Percentiles rank a stretch among this genome's conserved stretches.
Conservation (phyloP, 2,329 filamentous ascomycete species). For the Alternaria atra region DNA sequence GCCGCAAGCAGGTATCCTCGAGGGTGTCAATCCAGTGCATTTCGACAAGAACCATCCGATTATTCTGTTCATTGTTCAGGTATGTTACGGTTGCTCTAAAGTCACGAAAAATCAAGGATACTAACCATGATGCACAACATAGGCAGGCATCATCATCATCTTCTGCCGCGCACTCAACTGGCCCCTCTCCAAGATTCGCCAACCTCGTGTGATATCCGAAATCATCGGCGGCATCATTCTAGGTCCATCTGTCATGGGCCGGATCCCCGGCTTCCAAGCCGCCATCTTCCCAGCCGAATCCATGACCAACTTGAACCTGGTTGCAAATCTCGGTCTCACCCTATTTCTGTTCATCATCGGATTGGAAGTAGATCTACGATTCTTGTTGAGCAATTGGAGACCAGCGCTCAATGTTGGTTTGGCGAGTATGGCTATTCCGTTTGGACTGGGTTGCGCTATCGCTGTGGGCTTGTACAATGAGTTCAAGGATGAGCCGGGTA, state of each 20-base stretch:
- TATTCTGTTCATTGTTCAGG: constrained; percentile 79
- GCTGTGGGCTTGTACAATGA: constrained; percentile 82
- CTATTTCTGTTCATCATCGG: constrained; percentile 89
- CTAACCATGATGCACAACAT: background rate
- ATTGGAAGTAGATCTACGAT: constrained; percentile 82
- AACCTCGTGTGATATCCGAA: constrained; percentile 84
- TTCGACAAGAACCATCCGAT: constrained; percentile 78
- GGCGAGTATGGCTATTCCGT: constrained; percentile 82
- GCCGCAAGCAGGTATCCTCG: constrained; percentile 74
- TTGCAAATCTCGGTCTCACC: constrained; percentile 83
- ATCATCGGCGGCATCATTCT: constrained; percentile 86
- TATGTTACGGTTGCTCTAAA: constrained; percentile 38
- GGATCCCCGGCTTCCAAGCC: constrained; percentile 78
- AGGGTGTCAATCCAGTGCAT: constrained; percentile 72
- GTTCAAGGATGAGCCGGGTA: constrained; percentile 68
- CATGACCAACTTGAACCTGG: constrained; percentile 77
- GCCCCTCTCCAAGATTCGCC: constrained; percentile 78
- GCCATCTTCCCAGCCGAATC: constrained; percentile 80
- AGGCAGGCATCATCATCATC: constrained; percentile 77
- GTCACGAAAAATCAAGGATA: background rate
- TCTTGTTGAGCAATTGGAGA: constrained; percentile 81
- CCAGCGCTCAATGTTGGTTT: constrained; percentile 79
- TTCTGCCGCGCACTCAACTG: constrained; percentile 79
- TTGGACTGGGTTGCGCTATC: constrained; percentile 81
- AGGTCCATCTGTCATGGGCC: constrained; percentile 87